Evolutionary conservation across 2,329 filamentous ascomycete species (phyloP).

Genomic region (Sordariomycetes sp.): DNA sequence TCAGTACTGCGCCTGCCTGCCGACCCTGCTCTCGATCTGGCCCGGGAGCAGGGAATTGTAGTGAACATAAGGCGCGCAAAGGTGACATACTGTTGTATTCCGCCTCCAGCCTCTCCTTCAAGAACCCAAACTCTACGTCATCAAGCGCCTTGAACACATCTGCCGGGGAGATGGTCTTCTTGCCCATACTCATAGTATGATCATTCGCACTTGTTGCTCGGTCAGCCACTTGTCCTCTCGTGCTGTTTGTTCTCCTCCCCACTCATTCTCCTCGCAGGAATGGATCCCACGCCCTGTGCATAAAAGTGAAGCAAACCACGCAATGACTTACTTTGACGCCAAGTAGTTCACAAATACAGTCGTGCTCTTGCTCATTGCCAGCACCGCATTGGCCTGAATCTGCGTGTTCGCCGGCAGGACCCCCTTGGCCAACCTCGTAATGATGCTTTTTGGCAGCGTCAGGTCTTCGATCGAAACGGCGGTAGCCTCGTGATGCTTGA

Average conservation of each 20-base stretch:
- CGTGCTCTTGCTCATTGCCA: conserved; percentile 72
- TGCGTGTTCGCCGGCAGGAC: conserved; percentile 73
- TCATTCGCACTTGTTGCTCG: conserved; percentile 78
- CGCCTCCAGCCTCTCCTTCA: conserved; percentile 58
- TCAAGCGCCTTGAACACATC: conserved; percentile 72
- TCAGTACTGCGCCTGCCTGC: too few species aligned
- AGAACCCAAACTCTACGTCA: conserved; percentile 69
- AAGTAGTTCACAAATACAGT: conserved; percentile 80
- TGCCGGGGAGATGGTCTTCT: conserved; percentile 69
- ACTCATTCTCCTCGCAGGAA: neutral
- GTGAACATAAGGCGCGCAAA: conserved; percentile 2
- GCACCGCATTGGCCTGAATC: conserved; percentile 72
- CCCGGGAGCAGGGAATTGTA: too few species aligned
- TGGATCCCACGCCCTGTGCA: too few species aligned
- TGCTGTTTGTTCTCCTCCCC: neutral
- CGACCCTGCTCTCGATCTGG: too few species aligned
- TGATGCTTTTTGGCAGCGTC: conserved; percentile 70
- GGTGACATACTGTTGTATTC: conserved; percentile 61
- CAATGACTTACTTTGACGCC: conserved; percentile 59
- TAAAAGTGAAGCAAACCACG: neutral
- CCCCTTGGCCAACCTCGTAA: conserved; percentile 70
- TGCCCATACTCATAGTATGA: conserved; percentile 53
- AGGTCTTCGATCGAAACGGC: too few species aligned
- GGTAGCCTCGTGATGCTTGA: neutral
- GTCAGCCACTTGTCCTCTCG: neutral